Evolutionary conservation across 805 yeast genomes (phyloP).

Genomic region (Diddensiella santjacobensis): DNA sequence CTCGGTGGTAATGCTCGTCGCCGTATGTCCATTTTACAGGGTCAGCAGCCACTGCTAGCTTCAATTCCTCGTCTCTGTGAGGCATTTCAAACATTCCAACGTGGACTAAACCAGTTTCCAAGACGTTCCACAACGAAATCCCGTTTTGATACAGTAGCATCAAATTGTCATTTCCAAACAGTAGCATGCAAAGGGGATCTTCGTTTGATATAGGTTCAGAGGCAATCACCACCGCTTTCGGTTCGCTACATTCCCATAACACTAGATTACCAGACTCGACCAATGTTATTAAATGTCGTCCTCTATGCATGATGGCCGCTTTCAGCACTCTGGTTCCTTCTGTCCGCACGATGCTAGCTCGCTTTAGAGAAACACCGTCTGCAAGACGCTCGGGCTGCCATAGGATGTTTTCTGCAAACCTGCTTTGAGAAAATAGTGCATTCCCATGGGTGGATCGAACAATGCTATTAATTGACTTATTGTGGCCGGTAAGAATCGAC

Average conservation of each 20-base stretch:
- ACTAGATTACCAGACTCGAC: slow-evolving; percentile 41
- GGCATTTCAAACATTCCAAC: slow-evolving; percentile 23
- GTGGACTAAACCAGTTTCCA: slow-evolving; percentile 1
- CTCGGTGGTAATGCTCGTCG: slow-evolving; percentile 37
- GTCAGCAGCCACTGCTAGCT: slow-evolving; percentile 56
- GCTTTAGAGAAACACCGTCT: slow-evolving; percentile 34
- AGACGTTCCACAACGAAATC: not conserved
- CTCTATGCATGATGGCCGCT: slow-evolving; percentile 49
- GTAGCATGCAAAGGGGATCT: not conserved
- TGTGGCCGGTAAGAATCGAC: slow-evolving; percentile 70
- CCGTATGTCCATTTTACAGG: slow-evolving; percentile 55
- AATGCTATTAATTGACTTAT: slow-evolving; percentile 68
- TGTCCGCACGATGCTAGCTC: slow-evolving; percentile 41
- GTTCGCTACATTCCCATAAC: slow-evolving; percentile 55
- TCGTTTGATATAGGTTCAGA: slow-evolving; percentile 1
- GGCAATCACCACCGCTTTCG: slow-evolving; percentile 35
- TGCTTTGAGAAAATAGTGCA: slow-evolving; percentile 53
- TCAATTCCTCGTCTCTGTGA: slow-evolving; percentile 34
- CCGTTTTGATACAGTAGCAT: not conserved
- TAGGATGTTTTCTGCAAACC: slow-evolving; percentile 59
- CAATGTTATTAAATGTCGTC: slow-evolving; percentile 44
- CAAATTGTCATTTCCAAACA: not conserved
- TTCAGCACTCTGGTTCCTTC: slow-evolving; percentile 41
- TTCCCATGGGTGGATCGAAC: slow-evolving; percentile 65
- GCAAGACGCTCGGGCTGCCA: slow-evolving; percentile 49